Evolutionary conservation across 2,329 filamentous ascomycete genomes (phyloP).

Genomic region (Corynespora cassiicola): DNA sequence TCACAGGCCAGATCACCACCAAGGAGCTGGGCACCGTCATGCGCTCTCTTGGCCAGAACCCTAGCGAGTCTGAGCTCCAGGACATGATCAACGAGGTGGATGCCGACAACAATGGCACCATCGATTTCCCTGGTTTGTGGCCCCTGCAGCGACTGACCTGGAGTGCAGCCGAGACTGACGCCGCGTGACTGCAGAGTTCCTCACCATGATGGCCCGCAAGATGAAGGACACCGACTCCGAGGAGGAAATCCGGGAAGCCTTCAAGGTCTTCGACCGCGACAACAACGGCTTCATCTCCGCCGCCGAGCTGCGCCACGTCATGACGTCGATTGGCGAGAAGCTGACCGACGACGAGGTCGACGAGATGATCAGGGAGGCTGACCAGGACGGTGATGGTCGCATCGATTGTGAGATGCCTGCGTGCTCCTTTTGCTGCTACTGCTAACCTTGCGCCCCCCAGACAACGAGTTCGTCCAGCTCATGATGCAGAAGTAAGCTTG

Average conservation of each 20-base stretch:
- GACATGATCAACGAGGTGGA: constrained; percentile 74
- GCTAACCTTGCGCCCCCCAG: constrained; percentile 33
- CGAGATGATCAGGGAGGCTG: constrained; percentile 70
- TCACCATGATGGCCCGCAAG: constrained; percentile 70
- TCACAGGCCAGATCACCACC: constrained; percentile 67
- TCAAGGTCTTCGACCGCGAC: constrained; percentile 71
- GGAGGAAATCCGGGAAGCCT: constrained; percentile 69
- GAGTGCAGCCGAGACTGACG: constrained; percentile 10
- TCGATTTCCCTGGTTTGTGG: constrained; percentile 65
- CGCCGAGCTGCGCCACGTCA: constrained; percentile 67
- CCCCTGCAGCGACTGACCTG: neutral
- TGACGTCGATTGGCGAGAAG: constrained; percentile 70
- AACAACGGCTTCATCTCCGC: constrained; percentile 70
- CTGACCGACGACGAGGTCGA: constrained; percentile 68
- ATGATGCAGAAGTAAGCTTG: constrained; percentile 61
- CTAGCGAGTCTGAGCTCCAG: constrained; percentile 67
- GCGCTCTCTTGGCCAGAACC: constrained; percentile 68
- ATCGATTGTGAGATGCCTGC: constrained; percentile 63
- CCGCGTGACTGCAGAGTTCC: constrained; percentile 59
- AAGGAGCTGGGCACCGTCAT: constrained; percentile 69
- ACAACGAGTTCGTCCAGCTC: constrained; percentile 63
- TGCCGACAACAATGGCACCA: constrained; percentile 68
- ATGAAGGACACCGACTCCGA: constrained; percentile 68
- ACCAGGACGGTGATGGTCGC: constrained; percentile 68
- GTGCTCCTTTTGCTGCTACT: neutral